Evolutionary conservation across 345 rosid genomes (phyloP), one percentile per base, ranked within the genome.

Genomic region (Eucalyptus sp.): DNA sequence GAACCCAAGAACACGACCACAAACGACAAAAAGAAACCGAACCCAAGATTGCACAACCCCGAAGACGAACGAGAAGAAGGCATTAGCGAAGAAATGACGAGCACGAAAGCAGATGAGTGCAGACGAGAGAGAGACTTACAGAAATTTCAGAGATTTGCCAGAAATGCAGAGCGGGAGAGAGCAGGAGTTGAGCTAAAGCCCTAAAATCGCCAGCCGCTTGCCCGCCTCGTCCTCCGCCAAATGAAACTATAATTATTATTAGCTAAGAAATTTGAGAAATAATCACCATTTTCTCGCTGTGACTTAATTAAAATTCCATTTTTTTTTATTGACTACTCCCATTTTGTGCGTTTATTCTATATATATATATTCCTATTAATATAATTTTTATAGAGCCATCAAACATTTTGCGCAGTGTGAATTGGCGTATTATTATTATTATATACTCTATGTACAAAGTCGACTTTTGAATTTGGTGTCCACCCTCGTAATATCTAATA

Each of bases 251-350:
- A 10, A 68, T 66, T 9, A 31, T 68, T 17, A 71, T 71, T 9
- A 33, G 44, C 25, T 33, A 3, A 71, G 83, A 10, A 9, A 37
- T 18, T 10, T 16, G 83, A 71, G 5, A 71, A 18, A 37, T 71
- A 37, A 71, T 71, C 46, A 37, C 5, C 46, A 37, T 71, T 71
- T 71, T 71, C 81, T 71, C 81, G 1, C 46, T 18, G 6, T 71
- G 2, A 10, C 81, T 71, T 71, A 41, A 18, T 41, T 37, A 37
- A 18, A n/a, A 10, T 71, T 37, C 14, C 46, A 71, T 37, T 37
- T 18, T 10, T 10, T 43, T 1, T 71, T 33, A 17, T 71, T 71
- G 0, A 17, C 44, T 33, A 33, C 80, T 2, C 0, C 13, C 0
- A 33, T 33, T 33, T 68, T 68, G 44, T 68, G 43, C 24, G 0